phyloP scores from a whole-genome alignment of 169 alveolate species.

The Plasmodium gaboni region DNA sequence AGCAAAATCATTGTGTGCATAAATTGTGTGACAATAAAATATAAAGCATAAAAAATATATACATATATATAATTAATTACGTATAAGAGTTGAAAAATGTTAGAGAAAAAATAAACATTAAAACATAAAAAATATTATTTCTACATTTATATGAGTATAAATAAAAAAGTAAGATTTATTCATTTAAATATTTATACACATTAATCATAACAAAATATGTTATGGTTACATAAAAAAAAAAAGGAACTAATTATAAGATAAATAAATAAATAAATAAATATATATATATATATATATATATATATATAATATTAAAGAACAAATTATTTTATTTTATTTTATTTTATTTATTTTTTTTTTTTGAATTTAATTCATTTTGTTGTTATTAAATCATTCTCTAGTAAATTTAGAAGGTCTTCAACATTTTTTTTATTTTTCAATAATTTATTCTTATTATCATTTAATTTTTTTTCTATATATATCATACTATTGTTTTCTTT shows the following conservation, averaged over 20 bases:
- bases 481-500: constrained; percentile 57
- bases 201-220: too few species aligned
- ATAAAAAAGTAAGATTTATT: too few species aligned
- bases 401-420: constrained; percentile 24
- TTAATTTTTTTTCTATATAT: constrained; percentile 47
- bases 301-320: neutral
- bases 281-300: constrained; percentile 1
- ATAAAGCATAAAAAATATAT: too few species aligned
- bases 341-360: too few species aligned
- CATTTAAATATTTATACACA: too few species aligned
- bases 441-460: constrained; percentile 63
- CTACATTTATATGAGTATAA: too few species aligned
- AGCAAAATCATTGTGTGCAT: too few species aligned
- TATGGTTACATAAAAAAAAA: neutral
- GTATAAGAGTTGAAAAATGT: too few species aligned
- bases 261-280: neutral
- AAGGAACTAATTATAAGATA: neutral
- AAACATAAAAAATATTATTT: too few species aligned
- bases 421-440: constrained; percentile 39
- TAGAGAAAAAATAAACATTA: too few species aligned
- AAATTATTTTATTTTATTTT: neutral
- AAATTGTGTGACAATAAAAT: too few species aligned
- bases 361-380: constrained; percentile 8
- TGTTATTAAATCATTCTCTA: constrained; percentile 50
- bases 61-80: too few species aligned